Conservation (phyloP, 768 basidiomycete genomes). For the Crepidotus variabilis region DNA sequence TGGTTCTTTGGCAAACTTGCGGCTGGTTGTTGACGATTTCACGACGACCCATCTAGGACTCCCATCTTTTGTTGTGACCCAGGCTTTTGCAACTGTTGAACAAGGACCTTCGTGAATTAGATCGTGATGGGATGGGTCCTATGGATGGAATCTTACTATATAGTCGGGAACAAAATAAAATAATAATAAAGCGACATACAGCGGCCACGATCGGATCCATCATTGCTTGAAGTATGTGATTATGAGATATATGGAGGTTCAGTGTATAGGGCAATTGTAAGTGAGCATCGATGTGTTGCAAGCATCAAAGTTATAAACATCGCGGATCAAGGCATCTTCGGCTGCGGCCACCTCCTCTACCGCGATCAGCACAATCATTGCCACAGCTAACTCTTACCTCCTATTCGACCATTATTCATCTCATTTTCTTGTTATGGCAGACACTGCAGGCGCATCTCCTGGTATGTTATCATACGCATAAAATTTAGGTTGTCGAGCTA, state of each 20-base stretch:
- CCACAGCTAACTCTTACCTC: background rate
- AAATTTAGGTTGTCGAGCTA: background rate
- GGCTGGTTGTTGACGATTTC: slow-evolving; percentile 46
- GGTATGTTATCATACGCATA: slow-evolving; percentile 1
- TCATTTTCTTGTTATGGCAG: background rate
- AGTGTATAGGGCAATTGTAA: background rate
- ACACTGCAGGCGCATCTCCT: slow-evolving; percentile 1
- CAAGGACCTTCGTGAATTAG: slow-evolving; percentile 42
- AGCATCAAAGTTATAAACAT: background rate
- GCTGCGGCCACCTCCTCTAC: background rate
- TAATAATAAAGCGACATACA: background rate
- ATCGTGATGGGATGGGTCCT: slow-evolving; percentile 30
- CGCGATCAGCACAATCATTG: background rate
- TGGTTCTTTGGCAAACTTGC: slow-evolving; percentile 50
- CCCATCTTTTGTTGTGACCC: slow-evolving; percentile 26
- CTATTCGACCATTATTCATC: background rate
- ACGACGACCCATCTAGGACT: slow-evolving; percentile 43
- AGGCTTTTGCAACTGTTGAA: slow-evolving; percentile 39
- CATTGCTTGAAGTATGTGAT: background rate
- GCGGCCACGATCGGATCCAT: background rate
- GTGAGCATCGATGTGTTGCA: background rate
- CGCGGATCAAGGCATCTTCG: background rate
- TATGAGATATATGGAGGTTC: background rate
- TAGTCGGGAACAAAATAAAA: background rate
- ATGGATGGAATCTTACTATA: background rate